Evolutionary conservation across 225 moss, liverwort and hornwort genomes (phyloP).

Genomic region (Anthoceros angustus): DNA sequence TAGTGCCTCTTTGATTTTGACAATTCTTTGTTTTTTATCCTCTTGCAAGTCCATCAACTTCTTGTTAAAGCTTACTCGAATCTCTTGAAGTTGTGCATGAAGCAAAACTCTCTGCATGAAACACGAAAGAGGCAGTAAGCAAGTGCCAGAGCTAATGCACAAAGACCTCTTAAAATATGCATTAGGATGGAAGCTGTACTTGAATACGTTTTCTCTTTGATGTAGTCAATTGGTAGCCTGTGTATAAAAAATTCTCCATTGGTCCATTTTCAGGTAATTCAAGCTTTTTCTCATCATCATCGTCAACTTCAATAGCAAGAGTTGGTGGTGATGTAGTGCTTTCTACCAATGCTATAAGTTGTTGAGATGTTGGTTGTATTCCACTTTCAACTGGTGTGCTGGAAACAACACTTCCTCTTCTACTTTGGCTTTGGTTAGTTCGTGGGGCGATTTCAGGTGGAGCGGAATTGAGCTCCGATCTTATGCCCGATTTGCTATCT

Average conservation of each 20-base stretch:
- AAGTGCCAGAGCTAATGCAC: neutral
- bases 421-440: neutral
- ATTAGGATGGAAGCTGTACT: conserved; percentile 11
- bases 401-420: neutral
- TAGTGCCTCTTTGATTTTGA: conserved; percentile 50
- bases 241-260: conserved; percentile 30
- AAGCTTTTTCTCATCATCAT: conserved; percentile 32
- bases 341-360: neutral
- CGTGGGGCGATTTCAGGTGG: neutral
- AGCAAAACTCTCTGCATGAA: conserved; percentile 37
- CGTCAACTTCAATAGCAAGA: conserved; percentile 23
- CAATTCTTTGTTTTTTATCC: conserved; percentile 50
- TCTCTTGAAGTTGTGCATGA: conserved; percentile 33
- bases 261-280: conserved; percentile 34
- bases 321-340: neutral
- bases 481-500: neutral
- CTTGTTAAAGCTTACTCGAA: conserved; percentile 40
- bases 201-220: conserved; percentile 59
- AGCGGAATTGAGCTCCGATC: neutral
- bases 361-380: neutral
- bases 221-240: conserved; percentile 38
- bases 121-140: neutral
- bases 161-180: neutral
- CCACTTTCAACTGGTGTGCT: accelerated
- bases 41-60: conserved; percentile 34